Percentiles rank a stretch among this genome's conserved stretches.
These are phyloP conservation scores for Gynostemma pentaphyllum DNA, from an alignment of 306 rosid species.

Conservation along the genomic window DNA sequence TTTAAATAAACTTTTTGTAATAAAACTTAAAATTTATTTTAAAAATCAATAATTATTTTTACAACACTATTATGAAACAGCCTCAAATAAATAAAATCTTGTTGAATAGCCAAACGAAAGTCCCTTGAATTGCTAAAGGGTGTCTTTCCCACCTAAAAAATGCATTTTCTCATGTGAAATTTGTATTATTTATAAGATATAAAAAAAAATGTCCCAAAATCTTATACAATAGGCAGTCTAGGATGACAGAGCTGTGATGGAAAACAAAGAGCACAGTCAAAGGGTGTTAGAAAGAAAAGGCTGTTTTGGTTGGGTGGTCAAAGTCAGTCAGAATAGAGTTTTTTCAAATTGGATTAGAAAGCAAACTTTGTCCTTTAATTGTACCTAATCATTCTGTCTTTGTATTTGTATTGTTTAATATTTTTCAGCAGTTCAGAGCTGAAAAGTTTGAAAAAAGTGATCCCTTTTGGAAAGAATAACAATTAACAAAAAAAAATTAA, in stretches of 20 bases:
- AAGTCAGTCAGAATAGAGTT: not conserved
- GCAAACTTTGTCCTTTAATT: slow-evolving; percentile 55
- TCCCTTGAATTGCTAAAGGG: not conserved
- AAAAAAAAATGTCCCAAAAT: not conserved
- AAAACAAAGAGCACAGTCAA: not conserved
- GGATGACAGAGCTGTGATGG: not conserved
- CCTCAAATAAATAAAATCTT: no score
- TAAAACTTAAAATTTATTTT: no score
- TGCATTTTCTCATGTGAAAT: not conserved
- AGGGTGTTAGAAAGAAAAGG: not conserved
- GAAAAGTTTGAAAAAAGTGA: no score
- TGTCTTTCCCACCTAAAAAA: not conserved
- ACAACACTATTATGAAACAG: no score
- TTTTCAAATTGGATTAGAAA: slow-evolving; percentile 28
- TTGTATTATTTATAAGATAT: not conserved
- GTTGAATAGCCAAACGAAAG: not conserved
- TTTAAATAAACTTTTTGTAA: no score
- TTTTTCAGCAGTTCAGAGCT: no score
- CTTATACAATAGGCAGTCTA: not conserved
- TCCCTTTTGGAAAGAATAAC: no score
- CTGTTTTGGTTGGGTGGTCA: slow-evolving; percentile 1
- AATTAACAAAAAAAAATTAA: no score
- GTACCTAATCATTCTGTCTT: slow-evolving; percentile 15
- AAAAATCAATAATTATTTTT: no score
- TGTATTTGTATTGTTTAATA: not conserved